Conservation (phyloP, 2,329 filamentous ascomycete species). For the Cercospora berteroae region DNA sequence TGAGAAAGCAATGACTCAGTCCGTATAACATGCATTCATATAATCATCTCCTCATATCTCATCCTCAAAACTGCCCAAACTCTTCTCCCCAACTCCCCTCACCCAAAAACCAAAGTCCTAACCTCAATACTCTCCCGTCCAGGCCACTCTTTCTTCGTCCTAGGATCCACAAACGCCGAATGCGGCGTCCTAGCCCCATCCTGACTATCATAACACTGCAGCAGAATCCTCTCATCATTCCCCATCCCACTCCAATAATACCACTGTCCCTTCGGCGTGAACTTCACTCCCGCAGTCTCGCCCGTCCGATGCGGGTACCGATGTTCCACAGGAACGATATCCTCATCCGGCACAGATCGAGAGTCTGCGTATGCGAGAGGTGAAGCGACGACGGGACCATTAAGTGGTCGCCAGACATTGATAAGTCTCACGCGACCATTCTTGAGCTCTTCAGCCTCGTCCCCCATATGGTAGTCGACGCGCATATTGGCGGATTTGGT, state of each 20-base stretch:
- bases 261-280: slow-evolving; percentile 66
- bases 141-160: slow-evolving; percentile 62
- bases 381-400: slow-evolving; percentile 55
- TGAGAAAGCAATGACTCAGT: not conserved
- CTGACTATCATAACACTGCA: slow-evolving; percentile 51
- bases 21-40: not conserved
- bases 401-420: slow-evolving; percentile 76
- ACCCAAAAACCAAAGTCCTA: slow-evolving; percentile 72
- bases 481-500: slow-evolving; percentile 62
- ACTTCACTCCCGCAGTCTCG: slow-evolving; percentile 68
- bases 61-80: not conserved
- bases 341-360: slow-evolving; percentile 55
- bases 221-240: slow-evolving; percentile 54
- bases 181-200: slow-evolving; percentile 57
- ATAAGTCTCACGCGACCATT: slow-evolving; percentile 73
- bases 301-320: slow-evolving; percentile 69
- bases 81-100: not conserved
- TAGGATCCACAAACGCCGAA: slow-evolving; percentile 74
- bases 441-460: slow-evolving; percentile 66
- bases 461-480: slow-evolving; percentile 64
- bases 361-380: slow-evolving; percentile 60
- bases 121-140: slow-evolving; percentile 88
- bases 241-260: slow-evolving; percentile 78
- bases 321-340: slow-evolving; percentile 71
- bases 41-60: not conserved